A percentile compares a stretch with the other conserved stretches of the same genome.
These are phyloP conservation scores for Aspergillus intermedius DNA, from an alignment of 2,329 filamentous ascomycete species.

Conservation along the genomic window DNA sequence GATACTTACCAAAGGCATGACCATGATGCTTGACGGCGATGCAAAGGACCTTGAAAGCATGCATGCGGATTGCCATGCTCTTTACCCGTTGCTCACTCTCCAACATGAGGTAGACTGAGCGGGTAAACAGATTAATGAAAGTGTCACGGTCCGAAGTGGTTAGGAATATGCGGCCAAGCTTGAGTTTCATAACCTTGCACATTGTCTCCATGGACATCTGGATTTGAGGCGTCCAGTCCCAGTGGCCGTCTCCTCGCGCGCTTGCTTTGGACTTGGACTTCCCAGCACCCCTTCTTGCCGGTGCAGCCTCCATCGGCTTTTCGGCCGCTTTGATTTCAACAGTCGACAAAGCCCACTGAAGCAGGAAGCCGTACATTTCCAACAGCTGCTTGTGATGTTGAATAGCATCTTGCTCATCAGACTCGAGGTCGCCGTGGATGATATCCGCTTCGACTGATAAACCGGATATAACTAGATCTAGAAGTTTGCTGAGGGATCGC, in stretches of 20 bases:
- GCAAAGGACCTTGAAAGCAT: slow-evolving; percentile 93
- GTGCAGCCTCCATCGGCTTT: slow-evolving; percentile 67
- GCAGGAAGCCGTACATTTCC: slow-evolving; percentile 86
- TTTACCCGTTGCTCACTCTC: slow-evolving; percentile 93
- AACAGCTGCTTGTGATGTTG: slow-evolving; percentile 84
- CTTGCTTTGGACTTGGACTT: slow-evolving; percentile 65
- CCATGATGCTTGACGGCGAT: slow-evolving; percentile 97
- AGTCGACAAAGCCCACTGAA: slow-evolving; percentile 93
- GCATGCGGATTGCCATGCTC: slow-evolving; percentile 83
- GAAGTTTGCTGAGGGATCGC: slow-evolving; percentile 81
- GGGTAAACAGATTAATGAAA: slow-evolving; percentile 84
- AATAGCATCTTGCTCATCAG: slow-evolving; percentile 81
- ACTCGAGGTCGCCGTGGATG: slow-evolving; percentile 78
- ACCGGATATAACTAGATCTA: slow-evolving; percentile 82
- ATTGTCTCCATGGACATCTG: slow-evolving; percentile 86
- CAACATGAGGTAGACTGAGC: slow-evolving; percentile 86
- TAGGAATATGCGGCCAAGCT: slow-evolving; percentile 85
- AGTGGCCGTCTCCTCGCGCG: slow-evolving; percentile 62
- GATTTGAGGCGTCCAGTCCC: slow-evolving; percentile 85
- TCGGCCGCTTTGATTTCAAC: slow-evolving; percentile 91
- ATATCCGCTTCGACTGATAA: slow-evolving; percentile 78
- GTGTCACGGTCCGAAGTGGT: slow-evolving; percentile 96
- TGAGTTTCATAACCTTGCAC: slow-evolving; percentile 91
- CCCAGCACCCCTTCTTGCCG: slow-evolving; percentile 65
- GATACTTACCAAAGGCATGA: slow-evolving; percentile 74